phyloP scores from a whole-genome alignment of 108 stramenopile species.

The Cyclotella baltica region DNA sequence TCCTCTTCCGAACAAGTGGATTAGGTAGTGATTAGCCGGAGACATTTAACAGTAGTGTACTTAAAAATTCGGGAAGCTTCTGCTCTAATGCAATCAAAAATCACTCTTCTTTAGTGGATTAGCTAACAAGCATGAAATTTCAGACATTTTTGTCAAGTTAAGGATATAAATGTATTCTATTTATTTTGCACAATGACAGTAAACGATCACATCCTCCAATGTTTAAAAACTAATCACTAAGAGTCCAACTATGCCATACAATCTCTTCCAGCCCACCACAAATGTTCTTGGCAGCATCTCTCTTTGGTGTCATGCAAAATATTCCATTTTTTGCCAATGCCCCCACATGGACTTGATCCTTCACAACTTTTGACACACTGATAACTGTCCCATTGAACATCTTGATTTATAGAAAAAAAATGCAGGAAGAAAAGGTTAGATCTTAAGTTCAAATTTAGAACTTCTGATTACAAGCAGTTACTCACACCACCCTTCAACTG shows the following conservation, averaged over 20 bases:
- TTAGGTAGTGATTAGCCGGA: too few relatives aligned
- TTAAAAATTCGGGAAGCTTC: too few relatives aligned
- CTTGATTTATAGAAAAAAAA: conserved; percentile 6
- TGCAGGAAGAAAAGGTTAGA: neutral
- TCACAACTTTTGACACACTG: conserved; percentile 24
- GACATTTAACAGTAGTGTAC: too few relatives aligned
- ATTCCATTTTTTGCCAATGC: conserved; percentile 12
- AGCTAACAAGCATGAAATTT: too few relatives aligned
- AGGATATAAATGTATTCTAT: too few relatives aligned
- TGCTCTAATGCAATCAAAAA: too few relatives aligned
- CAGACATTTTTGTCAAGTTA: too few relatives aligned
- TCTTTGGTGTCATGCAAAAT: conserved; percentile 8
- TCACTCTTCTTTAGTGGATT: too few relatives aligned
- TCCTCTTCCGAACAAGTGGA: too few relatives aligned
- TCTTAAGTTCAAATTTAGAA: neutral
- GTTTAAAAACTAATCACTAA: too few relatives aligned
- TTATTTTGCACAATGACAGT: too few relatives aligned
- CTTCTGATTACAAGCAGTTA: neutral
- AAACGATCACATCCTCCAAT: too few relatives aligned
- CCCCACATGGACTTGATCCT: conserved; percentile 23
- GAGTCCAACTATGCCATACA: conserved; percentile 7
- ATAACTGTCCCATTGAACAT: conserved; percentile 22
- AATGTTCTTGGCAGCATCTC: conserved; percentile 19
- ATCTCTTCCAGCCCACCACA: conserved; percentile 16
- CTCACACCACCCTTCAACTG: conserved; percentile 19